Evolutionary conservation across 768 basidiomycete species (phyloP), one percentile per base, ranked within the genome.

Genomic region (Grammothele lineata): DNA sequence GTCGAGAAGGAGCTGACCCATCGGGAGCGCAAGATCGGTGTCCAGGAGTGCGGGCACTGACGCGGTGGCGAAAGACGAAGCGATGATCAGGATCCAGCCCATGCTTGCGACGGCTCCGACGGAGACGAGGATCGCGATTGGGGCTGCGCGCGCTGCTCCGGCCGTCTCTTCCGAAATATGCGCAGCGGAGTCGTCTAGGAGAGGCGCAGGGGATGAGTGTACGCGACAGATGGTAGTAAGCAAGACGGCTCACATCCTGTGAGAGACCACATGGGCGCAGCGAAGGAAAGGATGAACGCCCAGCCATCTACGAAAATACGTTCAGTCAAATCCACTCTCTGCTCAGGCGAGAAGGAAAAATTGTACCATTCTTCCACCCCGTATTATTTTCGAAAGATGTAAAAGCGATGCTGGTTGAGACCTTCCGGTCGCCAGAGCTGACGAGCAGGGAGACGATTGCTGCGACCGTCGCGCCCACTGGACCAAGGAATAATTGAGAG

Each of bases 261-360:
- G 45, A 87, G 62, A 3, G 83, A 83, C 85, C 85, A 87, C 85
- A 87, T 87, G 1, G 83, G 81, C 3, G 85, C 73, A 0, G 83
- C 83, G 57, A 87, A 86, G 0, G 85, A 72, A 25, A 87, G 59
- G 51, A 86, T 68, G 60, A 86, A 86, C 0, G 83, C 81, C 83
- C 83, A 86, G 12, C 81, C 81, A 61, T 75, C 85, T 85, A 57
- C 22, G n/a, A n/a, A n/a, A n/a, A n/a, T n/a, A n/a, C n/a, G n/a
- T n/a, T n/a, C n/a, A n/a, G n/a, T n/a, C n/a, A 33, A 11, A 14
- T 35, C 3, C 18, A 23, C 7, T 8, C 10, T 35, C 8, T 21
- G 25, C 37, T 27, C 32, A 15, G 14, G n/a, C 37, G 15, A 39
- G 14, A 1, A 26, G 25, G 26, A 14, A 6, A 18, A 19, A 43